Base-by-base conservation (phyloP, 176 grass and related monocot species). In the Zoysia pacifica region DNA sequence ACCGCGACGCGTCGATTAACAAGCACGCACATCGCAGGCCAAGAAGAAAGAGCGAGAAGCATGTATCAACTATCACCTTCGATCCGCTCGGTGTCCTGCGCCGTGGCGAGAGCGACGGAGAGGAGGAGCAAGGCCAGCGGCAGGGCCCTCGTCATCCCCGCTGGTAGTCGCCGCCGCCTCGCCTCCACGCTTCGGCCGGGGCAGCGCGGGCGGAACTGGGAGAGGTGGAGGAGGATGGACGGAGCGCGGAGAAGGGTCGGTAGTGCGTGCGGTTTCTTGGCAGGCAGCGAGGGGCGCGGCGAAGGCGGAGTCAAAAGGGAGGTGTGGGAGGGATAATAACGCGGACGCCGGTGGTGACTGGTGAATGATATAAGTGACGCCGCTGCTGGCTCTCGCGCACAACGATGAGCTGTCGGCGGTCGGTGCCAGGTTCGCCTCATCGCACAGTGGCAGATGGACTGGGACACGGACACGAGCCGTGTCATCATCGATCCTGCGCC, bases 31-130 rank as follows among this genome's bases (percentile, higher is more conserved):
- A 15, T 18, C 39, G 13, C 46, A 15, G 41, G 62, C 28, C 2
- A 67, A 28, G 19, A 11, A 43, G 1, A 14, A 47, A 41, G 18
- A 9, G 35, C 5, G 14, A 1, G 19, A 13, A 46, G 69, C 50
- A 80, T 44, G 70, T 64, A 12, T 60, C 28, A 28, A 28, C 28
- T 28, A 28, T 28, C 28, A 89, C 87, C 87, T 89, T 89, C 87
- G 72, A 89, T 85, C 73, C 87, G 80, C 87, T 89, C 87, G 66
- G 87, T 89, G 38, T 89, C 82, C 82, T 89, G 87, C 50, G 72
- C 82, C 28, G 46, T 46, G 37, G 53, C 62, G 4, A 5, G 10
- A 4, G 37, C 79, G 3, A 63, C 69, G 71, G 44, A 79, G 49
- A 58, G 54, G 40, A 89, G 65, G 42, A 85, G 71, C 56, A 76